Evolutionary conservation across 352 stramenopile genomes (phyloP).

Genomic region (Phytophthora cactorum): DNA sequence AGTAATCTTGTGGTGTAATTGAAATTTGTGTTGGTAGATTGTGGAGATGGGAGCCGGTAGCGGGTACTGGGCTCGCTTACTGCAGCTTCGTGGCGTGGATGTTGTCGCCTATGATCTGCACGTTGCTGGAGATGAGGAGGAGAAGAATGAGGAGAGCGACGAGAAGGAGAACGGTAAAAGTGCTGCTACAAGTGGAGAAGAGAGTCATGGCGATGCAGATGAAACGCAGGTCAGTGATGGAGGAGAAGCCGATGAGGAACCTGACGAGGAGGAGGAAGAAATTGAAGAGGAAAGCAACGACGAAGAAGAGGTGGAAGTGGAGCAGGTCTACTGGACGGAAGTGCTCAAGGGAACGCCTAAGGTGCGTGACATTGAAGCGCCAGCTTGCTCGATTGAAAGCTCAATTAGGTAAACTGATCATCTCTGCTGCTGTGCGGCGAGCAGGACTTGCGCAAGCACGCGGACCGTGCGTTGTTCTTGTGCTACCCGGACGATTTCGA

Average conservation of each 20-base stretch:
- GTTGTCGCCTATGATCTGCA: constrained; percentile 89
- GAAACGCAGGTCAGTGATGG: constrained; percentile 34
- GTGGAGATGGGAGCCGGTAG: constrained; percentile 92
- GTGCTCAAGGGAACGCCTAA: constrained; percentile 76
- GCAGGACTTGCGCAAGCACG: constrained; percentile 74
- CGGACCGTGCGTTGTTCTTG: constrained; percentile 89
- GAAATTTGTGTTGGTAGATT: constrained; percentile 55
- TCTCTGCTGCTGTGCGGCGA: not conserved
- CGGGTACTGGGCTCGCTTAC: constrained; percentile 86
- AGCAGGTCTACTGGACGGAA: constrained; percentile 90
- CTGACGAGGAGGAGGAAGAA: constrained; percentile 30
- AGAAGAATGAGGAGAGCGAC: constrained; percentile 18
- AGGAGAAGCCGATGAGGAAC: constrained; percentile 36
- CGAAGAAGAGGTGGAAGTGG: constrained; percentile 76
- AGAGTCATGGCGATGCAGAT: constrained; percentile 36
- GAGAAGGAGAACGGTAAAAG: constrained; percentile 32
- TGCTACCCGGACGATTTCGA: constrained; percentile 95
- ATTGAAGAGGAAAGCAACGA: constrained; percentile 40
- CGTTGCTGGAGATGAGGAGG: constrained; percentile 62
- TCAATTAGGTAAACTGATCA: constrained; percentile 8
- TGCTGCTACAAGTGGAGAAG: constrained; percentile 41
- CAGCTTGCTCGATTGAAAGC: not conserved
- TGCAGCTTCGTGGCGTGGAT: constrained; percentile 84
- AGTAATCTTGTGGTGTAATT: constrained; percentile 7
- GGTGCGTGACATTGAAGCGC: constrained; percentile 27